Evolutionary conservation across 2,329 filamentous ascomycete genomes (phyloP).

Genomic region (Xylaria multiplex): DNA sequence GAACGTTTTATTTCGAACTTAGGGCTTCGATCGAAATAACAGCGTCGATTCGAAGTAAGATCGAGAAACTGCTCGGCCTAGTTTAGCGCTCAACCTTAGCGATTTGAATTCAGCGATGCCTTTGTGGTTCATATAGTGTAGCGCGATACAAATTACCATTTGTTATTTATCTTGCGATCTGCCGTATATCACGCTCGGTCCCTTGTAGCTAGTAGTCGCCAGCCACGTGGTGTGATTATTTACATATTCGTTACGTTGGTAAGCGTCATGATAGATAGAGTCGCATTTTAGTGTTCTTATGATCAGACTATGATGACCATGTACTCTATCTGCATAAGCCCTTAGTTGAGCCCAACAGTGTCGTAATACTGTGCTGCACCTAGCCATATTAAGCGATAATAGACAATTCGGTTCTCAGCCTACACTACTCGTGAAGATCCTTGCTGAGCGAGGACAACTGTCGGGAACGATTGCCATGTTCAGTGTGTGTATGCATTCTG

Average conservation of each 20-base stretch:
- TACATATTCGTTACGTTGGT: conserved; percentile 16
- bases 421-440: conserved; percentile 1
- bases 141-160: neutral
- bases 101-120: conserved; percentile 7
- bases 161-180: neutral
- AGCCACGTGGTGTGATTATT: conserved; percentile 18
- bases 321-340: neutral
- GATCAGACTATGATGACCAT: neutral
- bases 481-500: too few species aligned
- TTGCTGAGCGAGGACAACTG: conserved; percentile 1
- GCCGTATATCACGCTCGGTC: too few species aligned
- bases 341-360: neutral
- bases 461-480: conserved; percentile 14
- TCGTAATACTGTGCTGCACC: conserved; percentile 10
- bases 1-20: neutral
- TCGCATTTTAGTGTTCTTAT: neutral
- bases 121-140: neutral
- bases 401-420: neutral
- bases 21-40: neutral
- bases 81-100: neutral
- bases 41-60: neutral
- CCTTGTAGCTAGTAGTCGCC: neutral
- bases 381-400: conserved; percentile 10
- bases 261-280: conserved; percentile 8
- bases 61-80: neutral